Evolutionary conservation across 139 green algal species (phyloP).

Genomic region (Chlorella sp.): DNA sequence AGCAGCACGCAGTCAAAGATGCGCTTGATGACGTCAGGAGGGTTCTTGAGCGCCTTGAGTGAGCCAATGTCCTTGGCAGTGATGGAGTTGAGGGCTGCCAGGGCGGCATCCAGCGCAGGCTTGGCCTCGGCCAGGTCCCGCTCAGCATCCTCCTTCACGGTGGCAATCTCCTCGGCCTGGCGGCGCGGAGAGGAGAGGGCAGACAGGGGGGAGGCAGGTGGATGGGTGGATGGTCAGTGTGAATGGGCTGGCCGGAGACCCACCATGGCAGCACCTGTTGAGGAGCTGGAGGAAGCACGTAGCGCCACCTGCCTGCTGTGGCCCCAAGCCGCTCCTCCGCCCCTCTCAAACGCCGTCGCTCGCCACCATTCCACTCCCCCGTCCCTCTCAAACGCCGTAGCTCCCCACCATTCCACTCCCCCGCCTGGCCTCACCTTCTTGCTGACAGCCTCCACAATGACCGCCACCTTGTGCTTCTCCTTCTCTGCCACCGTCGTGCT

Average conservation of each 20-base stretch:
- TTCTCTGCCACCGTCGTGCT: conserved; percentile 92
- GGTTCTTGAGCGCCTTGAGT: conserved; percentile 87
- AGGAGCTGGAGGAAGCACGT: no score
- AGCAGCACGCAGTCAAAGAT: conserved; percentile 97
- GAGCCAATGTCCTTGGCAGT: conserved; percentile 87
- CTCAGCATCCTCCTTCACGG: conserved; percentile 88
- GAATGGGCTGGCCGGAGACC: not conserved
- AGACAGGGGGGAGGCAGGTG: not conserved
- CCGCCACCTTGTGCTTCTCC: conserved; percentile 77
- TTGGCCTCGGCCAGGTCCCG: conserved; percentile 89
- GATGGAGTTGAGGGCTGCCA: conserved; percentile 92
- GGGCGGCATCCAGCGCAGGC: conserved; percentile 90
- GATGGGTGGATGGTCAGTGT: not conserved
- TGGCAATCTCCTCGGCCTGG: conserved; percentile 65
- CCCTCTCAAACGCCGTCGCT: not conserved
- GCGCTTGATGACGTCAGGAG: conserved; percentile 94
- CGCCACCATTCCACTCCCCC: no score
- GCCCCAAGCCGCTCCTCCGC: not conserved
- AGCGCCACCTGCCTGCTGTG: not conserved
- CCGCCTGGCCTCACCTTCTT: conserved; percentile 60
- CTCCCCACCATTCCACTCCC: not conserved
- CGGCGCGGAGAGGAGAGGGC: not conserved
- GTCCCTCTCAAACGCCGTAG: not conserved
- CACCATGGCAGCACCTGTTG: no score
- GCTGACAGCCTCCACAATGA: conserved; percentile 86